Evolutionary conservation across 345 rosid genomes (phyloP).

Genomic region (Psidium guajava): DNA sequence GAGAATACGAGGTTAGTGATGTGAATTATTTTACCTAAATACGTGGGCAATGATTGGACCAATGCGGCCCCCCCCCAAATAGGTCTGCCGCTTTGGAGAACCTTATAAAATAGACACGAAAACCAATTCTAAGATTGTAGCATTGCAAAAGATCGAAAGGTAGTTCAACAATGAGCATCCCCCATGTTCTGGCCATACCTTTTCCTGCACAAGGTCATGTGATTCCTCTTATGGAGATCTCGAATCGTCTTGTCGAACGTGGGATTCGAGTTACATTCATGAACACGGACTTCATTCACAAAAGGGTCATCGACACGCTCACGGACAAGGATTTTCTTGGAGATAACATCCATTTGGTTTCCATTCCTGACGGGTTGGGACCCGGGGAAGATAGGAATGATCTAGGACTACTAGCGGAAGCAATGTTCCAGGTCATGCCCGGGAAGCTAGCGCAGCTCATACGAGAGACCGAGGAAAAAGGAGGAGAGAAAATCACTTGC

Average conservation of each 20-base stretch:
- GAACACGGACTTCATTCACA: slow-evolving; percentile 7
- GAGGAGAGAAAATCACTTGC: neutral
- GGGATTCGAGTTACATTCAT: neutral
- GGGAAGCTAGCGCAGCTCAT: neutral
- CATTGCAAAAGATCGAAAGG: neutral
- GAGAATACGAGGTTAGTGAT: neutral
- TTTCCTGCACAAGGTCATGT: slow-evolving; percentile 5
- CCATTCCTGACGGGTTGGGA: slow-evolving; percentile 4
- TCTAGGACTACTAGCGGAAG: neutral
- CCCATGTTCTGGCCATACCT: slow-evolving; percentile 2
- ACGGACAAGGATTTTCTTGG: neutral
- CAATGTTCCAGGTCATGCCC: neutral
- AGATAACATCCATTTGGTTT: neutral
- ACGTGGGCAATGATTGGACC: too few relatives aligned
- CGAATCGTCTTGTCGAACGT: neutral
- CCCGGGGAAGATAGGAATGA: neutral
- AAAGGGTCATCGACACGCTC: neutral
- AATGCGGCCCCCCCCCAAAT: too few relatives aligned
- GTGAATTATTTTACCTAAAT: too few relatives aligned
- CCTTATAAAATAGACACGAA: too few relatives aligned
- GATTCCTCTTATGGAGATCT: slow-evolving; percentile 7
- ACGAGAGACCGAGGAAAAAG: neutral
- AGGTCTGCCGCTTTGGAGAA: neutral
- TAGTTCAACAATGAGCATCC: neutral
- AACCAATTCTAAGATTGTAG: neutral